Evolutionary conservation across 164 flowering plant species (phyloP), one percentile per base, ranked within the genome.

Genomic region (Annona squamosa): DNA sequence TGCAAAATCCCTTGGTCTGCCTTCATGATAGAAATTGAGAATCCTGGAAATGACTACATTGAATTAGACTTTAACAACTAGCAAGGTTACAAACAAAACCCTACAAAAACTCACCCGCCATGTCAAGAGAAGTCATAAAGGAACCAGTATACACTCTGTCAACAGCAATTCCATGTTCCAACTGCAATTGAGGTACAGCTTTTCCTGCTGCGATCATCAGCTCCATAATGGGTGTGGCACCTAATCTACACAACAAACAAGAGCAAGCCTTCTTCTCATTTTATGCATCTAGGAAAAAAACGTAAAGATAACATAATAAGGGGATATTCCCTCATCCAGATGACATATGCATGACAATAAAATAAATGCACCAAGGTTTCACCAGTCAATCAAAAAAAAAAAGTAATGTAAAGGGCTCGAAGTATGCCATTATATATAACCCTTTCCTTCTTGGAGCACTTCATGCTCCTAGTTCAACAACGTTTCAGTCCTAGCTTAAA

Each of bases 131-230:
- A 46, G 97, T 92, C 97, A 94, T 90, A 78, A 92, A 94, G 48
- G 97, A 94, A 41, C 99, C 99, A 0, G 97, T 90, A 72, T 94
- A 94, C 44, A 94, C 99, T 80, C 97, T 87, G 64, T 89, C 95
- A 78, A 94, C 96, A 75, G 99, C 99, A 72, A 94, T 81, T 68
- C 99, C 99, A 86, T 92, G 92, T 73, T 92, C 96, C 81, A 94
- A 76, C 84, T 92, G 99, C 88, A 94, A 82, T 59, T 74, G 82
- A 63, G 97, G 97, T 52, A 91, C 91, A 63, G 90, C 91, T 74
- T 91, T 92, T 71, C 99, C 94, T 52, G 97, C 79, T 48, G 91
- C 89, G 83, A 94, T 91, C 97, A 94, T 91, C 80, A 94, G 82
- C 79, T 94, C 97, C 93, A 90, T 89, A 16, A 84, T 47, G 19